Conservation (phyloP, 2,329 filamentous ascomycete genomes). For the Ophiostoma fasciatum region DNA sequence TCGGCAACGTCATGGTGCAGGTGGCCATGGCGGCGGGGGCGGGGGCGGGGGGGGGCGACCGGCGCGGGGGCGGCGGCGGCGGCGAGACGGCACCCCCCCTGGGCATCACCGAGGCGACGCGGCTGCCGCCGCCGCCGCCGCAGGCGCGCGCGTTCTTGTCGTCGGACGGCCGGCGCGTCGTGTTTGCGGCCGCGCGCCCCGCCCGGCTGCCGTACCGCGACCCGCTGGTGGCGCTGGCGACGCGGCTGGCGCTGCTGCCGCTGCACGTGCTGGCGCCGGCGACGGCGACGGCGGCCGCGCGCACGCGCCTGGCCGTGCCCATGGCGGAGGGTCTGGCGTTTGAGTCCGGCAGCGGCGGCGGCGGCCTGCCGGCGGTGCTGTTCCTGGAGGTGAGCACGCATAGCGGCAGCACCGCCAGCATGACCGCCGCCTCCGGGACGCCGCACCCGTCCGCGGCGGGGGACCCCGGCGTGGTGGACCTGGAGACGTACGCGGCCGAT, state of each 20-base stretch:
- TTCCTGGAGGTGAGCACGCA: constrained; percentile 51
- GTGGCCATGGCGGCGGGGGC: constrained; percentile 48
- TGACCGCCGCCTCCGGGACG: background rate
- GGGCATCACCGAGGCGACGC: constrained; percentile 17
- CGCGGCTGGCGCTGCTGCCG: constrained; percentile 47
- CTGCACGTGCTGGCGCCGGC: constrained; percentile 54
- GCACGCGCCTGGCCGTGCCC: constrained; percentile 45
- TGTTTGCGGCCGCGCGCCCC: constrained; percentile 55
- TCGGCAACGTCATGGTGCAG: constrained; percentile 91
- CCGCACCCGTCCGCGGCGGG: too few relatives aligned
- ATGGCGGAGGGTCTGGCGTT: constrained; percentile 67
- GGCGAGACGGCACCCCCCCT: too few relatives aligned
- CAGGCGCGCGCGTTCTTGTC: constrained; percentile 20
- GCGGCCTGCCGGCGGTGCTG: constrained; percentile 27
- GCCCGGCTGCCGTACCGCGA: constrained; percentile 71
- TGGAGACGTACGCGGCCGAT: constrained; percentile 62
- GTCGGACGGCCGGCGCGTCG: constrained; percentile 22
- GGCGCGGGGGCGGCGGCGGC: constrained; percentile 1
- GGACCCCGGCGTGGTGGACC: too few relatives aligned
- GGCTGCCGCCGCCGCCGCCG: constrained; percentile 14
- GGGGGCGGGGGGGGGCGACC: background rate
- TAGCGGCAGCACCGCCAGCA: too few relatives aligned
- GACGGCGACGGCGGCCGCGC: constrained; percentile 45
- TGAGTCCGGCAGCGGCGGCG: constrained; percentile 4
- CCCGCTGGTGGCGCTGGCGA: constrained; percentile 46